Percentiles rank a stretch among this genome's conserved stretches.
Conservation (phyloP, 441 rosid genomes). For the Pelargonium cotyledonis region DNA sequence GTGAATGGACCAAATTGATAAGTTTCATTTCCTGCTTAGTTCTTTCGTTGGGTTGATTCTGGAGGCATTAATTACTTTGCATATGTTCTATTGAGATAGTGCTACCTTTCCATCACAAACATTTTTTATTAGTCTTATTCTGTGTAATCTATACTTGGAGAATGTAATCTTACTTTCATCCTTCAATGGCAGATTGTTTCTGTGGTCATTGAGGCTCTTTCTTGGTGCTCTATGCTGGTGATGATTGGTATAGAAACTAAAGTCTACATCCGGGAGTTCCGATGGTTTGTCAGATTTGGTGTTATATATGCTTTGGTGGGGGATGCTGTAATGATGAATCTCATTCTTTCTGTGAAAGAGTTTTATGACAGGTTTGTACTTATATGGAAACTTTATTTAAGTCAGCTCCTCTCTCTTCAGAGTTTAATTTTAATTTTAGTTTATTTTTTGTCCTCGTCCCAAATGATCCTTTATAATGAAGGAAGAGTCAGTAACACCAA, state of each 20-base stretch:
- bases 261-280: conserved; percentile 68
- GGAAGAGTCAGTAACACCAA: neutral
- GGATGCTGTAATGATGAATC: conserved; percentile 76
- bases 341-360: conserved; percentile 64
- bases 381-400: conserved; percentile 13
- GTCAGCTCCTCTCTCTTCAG: neutral
- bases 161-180: conserved; percentile 12
- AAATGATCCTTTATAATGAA: neutral
- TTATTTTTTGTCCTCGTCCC: neutral
- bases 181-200: conserved; percentile 57
- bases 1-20: neutral
- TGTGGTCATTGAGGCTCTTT: conserved; percentile 59
- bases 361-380: conserved; percentile 58
- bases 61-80: neutral
- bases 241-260: conserved; percentile 75
- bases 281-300: conserved; percentile 94
- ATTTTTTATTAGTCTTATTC: neutral
- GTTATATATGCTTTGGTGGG: conserved; percentile 74
- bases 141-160: neutral
- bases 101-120: neutral
- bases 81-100: neutral
- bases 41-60: neutral
- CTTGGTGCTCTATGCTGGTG: conserved; percentile 79
- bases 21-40: neutral
- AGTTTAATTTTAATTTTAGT: neutral